These are phyloP conservation scores for Paecilomyces sp. DNA, from an alignment of 2,329 filamentous ascomycete genomes.

Conservation along the genomic window DNA sequence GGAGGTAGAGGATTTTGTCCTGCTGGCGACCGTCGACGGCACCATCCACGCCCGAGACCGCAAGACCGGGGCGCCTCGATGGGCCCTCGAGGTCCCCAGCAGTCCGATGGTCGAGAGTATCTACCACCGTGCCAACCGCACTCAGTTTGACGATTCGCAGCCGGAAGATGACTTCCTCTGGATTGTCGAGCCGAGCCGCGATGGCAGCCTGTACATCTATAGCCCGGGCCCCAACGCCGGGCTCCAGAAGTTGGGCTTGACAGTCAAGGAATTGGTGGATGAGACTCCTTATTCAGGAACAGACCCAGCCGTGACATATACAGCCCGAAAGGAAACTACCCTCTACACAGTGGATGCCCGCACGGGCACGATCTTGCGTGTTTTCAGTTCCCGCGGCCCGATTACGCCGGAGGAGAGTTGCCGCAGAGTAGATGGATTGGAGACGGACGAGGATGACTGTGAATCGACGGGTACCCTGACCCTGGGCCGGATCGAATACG, in stretches of 20 bases:
- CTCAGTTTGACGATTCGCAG: slow-evolving; percentile 49
- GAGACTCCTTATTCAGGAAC: slow-evolving; percentile 70
- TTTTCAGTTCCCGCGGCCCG: slow-evolving; percentile 70
- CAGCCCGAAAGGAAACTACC: slow-evolving; percentile 82
- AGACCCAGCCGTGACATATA: slow-evolving; percentile 76
- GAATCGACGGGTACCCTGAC: slow-evolving; percentile 73
- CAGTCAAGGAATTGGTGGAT: slow-evolving; percentile 73
- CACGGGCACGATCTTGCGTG: slow-evolving; percentile 73
- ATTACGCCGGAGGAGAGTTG: slow-evolving; percentile 69
- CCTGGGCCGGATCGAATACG: slow-evolving; percentile 83
- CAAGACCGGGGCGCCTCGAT: slow-evolving; percentile 73
- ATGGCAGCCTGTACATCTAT: slow-evolving; percentile 84
- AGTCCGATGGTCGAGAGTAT: slow-evolving; percentile 86
- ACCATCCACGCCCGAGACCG: slow-evolving; percentile 87
- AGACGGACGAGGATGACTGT: slow-evolving; percentile 62
- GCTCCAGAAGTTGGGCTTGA: slow-evolving; percentile 41
- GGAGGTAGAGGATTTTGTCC: slow-evolving; percentile 99
- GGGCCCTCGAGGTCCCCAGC: slow-evolving; percentile 71
- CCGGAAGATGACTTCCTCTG: slow-evolving; percentile 81
- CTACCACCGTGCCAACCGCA: slow-evolving; percentile 66
- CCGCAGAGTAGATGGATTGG: slow-evolving; percentile 58
- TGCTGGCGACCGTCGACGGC: slow-evolving; percentile 99
- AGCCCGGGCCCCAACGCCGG: slow-evolving; percentile 53
- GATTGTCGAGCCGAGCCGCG: slow-evolving; percentile 86
- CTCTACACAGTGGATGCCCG: slow-evolving; percentile 84